Base-by-base conservation (phyloP, 805 yeast species). In the Metschnikowia corniflorae region DNA sequence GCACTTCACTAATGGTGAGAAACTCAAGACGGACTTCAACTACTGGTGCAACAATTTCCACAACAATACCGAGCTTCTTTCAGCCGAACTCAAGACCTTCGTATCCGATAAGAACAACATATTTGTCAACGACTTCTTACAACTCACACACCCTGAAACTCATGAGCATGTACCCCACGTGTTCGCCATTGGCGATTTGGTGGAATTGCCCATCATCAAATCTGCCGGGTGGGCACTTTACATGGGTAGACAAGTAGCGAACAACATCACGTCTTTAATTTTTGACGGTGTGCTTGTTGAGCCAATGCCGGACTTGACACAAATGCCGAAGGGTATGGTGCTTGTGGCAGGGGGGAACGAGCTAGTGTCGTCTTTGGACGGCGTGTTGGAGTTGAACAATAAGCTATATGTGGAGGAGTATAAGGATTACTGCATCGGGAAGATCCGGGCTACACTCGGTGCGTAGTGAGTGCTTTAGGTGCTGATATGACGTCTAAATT, bases 201-300 rank as follows among this genome's bases (percentile, higher is more conserved):
- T 63, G 4, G 68, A 66, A 29, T 37, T 59, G 19, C 63, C 68
- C 20, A 63, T 65, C 34, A 63, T 67, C 43, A 67, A 67, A 49
- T 60, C 66, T 30, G 71, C 72, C 2, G 72, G 72, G 2, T 67
- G 71, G 71, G 71, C 71, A 3, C 56, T 65, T 50, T 66, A 62
- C 44, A 63, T 60, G 60, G 71, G 71, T 2, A 49, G 69, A 27
- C 63, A 52, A 34, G 61, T 53, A 7, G 70, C 71, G 12, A 61
- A 63, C 42, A 67, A 67, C 37, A 44, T 67, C 23, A 45, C 58
- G 5, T 53, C 58, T 27, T 28, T 54, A 14, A 51, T 65, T 1
- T 45, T 56, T 29, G 61, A 63, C 22, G 49, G 49, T 12, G 43
- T 49, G 31, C 44, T 66, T 29, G 56, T 60, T 16, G 71, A 66